Base-by-base conservation (phyloP, 805 yeast species). In the Suhomyces prunicola region DNA sequence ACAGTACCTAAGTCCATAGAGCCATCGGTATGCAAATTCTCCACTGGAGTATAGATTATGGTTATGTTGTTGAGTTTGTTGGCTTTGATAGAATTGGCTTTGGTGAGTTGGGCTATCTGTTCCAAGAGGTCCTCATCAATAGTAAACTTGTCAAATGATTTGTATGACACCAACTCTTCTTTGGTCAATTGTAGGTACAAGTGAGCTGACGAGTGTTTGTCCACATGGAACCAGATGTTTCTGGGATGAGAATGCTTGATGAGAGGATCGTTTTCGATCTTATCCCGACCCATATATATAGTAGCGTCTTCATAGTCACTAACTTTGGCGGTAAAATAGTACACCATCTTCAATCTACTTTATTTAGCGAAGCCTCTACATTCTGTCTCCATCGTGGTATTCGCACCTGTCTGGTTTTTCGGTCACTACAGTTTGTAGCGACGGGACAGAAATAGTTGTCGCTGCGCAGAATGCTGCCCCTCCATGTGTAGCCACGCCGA, bases 191-290 rank as follows among this genome's bases (percentile, higher is more conserved):
- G 79, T 26, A 87, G 70, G 60, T 89, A 89, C 8, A 89, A 78
- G 64, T 89, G 96, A 0, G 92, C 94, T 44, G 90, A 84, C 4
- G 90, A 85, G 47, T 83, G 73, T 57, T 85, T 86, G 58, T 87
- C 92, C 6, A 86, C 90, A 66, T 88, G 96, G 62, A 89, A 88
- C 93, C 96, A 88, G 4, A 87, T 71, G 64, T 87, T 85, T 53
- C 80, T 80, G 24, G 83, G 84, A 55, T 80, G 78, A 0, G 92
- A 88, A 59, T 82, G 79, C 63, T 82, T 83, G 52, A 88, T 70
- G 36, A 73, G 58, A 10, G 74, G 76, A 50, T 74, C 78, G 57
- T 73, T 88, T 69, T 89, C 96, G 50, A 77, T 74, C 66, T 87
- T 87, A 65, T 89, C 88, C 61, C 79, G 83, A 3, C 96, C 96